Base-by-base conservation (phyloP, 2,329 filamentous ascomycete genomes). In the Colletotrichum simmondsii region DNA sequence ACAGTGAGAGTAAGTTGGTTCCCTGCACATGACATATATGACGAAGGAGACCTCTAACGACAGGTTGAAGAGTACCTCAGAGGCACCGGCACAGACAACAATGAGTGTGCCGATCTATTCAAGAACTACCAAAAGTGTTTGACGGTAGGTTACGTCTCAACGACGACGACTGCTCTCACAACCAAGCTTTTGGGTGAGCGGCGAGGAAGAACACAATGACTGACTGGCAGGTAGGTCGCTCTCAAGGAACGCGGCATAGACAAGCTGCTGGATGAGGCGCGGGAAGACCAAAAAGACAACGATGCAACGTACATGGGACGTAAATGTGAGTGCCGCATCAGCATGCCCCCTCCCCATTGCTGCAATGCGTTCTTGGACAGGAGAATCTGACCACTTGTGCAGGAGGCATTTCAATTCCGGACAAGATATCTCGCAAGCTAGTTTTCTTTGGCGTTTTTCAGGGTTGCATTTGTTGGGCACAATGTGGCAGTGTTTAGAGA, bases 241-340 rank as follows among this genome's bases (percentile, higher is more conserved):
- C 87, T 99, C 62, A 97, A 97, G 83, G 92, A 95, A 69, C 91
- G 93, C 78, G 97, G 97, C 70, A 97, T 99, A 80, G 95, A 98
- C 82, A 94, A 93, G 78, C 94, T 98, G 87, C 86, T 99, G 12
- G 94, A 95, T 8, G 97, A 98, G 78, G 96, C 96, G 22, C 89
- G 95, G 73, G 95, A 97, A 76, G 94, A 95, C 79, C 95, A 94
- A 78, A 94, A 92, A 78, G 97, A 98, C 77, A 97, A 94, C 75
- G 96, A 98, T 80, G 86, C 91, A 12, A 82, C 82, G 52, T 78
- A 85, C 24, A 80, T 86, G 69, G 81, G 81, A n/a, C 80, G 82
- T 46, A 86, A 84, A 77, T 85, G 83, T 85, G 76, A 78, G 81
- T 76, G 14, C 28, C 46, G 7, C 37, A 1, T 4, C 49, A 16